Base-by-base conservation (phyloP, 2,329 filamentous ascomycete genomes). In the Sporothrix brasiliensis region DNA sequence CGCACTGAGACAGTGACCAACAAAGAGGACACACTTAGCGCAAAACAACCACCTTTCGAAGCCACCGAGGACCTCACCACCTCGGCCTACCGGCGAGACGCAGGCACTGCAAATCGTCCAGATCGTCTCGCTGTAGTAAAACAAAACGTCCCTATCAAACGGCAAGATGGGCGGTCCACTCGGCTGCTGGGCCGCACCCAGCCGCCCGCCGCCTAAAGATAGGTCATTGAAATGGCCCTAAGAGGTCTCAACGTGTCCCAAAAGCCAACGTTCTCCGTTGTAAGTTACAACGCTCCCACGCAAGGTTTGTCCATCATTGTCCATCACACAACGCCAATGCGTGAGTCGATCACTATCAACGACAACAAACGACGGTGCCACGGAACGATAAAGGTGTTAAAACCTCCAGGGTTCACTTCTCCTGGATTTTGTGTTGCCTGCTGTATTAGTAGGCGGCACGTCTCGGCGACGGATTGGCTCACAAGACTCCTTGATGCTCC, bases 341-440 rank as follows among this genome's bases (percentile, higher is more conserved):
- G 47, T 30, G 30, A 53, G 63, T 24, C 63, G 63, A 67, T 67
- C 63, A 21, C 63, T 27, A 67, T 67, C 63, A 53, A n/a, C 13
- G 10, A 50, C 44, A 16, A 9, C 34, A 34, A 34, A 34, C 34
- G 34, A 9, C 34, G 34, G 34, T 34, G 34, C 34, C 34, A 4
- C 27, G 27, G n/a, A 60, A 24, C 34, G n/a, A 2, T 7, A 41
- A 49, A 49, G 3, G 27, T 21, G 39, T 30, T 63, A 14, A 16
- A 47, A 9, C 30, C 30, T 34, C 52, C 34, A 39, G 13, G n/a
- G 44, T 50, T 13, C 58, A 27, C n/a, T 63, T 47, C 58, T 10
- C 58, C 58, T 47, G 58, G 39, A 27, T 27, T 44, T 47, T 63
- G 58, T 21, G 41, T 24, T 44, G 52, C 27, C 16, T 19, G 49